Evolutionary conservation across 768 basidiomycete species (phyloP).

Genomic region (Collybia nuda): DNA sequence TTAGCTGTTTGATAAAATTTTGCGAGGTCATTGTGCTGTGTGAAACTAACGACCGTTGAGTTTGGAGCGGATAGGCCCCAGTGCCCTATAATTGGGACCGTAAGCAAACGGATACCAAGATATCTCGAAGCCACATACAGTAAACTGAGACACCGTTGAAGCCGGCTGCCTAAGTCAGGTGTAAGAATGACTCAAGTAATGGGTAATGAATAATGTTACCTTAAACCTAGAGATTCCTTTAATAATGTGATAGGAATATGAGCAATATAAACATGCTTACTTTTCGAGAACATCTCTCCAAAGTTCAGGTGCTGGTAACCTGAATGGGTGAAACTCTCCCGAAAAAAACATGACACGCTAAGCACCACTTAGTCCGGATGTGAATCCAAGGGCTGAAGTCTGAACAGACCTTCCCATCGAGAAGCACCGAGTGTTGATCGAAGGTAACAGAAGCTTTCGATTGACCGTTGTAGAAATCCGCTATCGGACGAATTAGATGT

Average conservation of each 20-base stretch:
- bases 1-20: conserved; percentile 62
- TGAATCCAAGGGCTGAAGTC: not conserved
- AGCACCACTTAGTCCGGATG: not conserved
- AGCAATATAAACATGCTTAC: conserved; percentile 8
- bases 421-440: conserved; percentile 33
- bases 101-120: conserved; percentile 20
- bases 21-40: conserved; percentile 56
- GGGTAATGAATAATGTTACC: not conserved
- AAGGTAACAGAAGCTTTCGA: conserved; percentile 31
- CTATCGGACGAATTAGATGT: conserved; percentile 2
- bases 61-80: conserved; percentile 68
- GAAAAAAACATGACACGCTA: conserved; percentile 55
- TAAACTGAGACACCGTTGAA: conserved; percentile 68
- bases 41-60: conserved; percentile 54
- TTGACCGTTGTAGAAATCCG: conserved; percentile 21
- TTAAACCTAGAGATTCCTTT: conserved; percentile 15
- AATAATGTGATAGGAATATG: not conserved
- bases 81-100: conserved; percentile 39
- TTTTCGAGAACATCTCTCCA: conserved; percentile 72
- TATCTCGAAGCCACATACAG: conserved; percentile 40
- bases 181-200: not conserved
- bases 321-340: conserved; percentile 73
- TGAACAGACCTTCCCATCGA: conserved; percentile 30
- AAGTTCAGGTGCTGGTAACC: conserved; percentile 61
- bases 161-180: conserved; percentile 54